phyloP scores from a whole-genome alignment of 1,139 yeast genomes.

The Blastobotrys indianensis region DNA sequence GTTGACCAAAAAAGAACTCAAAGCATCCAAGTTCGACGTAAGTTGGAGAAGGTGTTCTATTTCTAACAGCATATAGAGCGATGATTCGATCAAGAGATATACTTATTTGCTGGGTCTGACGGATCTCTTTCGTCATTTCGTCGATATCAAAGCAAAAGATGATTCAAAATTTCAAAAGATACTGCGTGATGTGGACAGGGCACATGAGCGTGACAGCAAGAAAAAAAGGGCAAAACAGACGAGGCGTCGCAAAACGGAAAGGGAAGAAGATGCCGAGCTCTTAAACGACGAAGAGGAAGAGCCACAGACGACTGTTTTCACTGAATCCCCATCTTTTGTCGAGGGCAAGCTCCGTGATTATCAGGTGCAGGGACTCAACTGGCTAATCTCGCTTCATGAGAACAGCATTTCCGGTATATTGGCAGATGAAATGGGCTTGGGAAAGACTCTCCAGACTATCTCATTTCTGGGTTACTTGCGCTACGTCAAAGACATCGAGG shows the following conservation, averaged over 20 bases:
- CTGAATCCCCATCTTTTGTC: conserved; percentile 71
- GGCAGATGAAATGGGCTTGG: conserved; percentile 98
- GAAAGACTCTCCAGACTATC: conserved; percentile 91
- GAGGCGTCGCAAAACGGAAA: conserved; percentile 36
- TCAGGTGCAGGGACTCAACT: conserved; percentile 88
- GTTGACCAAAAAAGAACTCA: conserved; percentile 10
- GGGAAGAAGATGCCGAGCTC: conserved; percentile 91
- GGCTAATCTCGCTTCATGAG: conserved; percentile 80
- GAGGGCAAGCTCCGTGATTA: conserved; percentile 39
- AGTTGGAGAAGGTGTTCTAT: background rate
- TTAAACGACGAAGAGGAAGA: conserved; percentile 59
- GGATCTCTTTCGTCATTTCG: conserved; percentile 83
- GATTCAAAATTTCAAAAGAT: conserved; percentile 65
- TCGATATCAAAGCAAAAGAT: conserved; percentile 71
- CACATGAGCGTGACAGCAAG: conserved; percentile 20
- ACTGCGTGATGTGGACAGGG: conserved; percentile 50
- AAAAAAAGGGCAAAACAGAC: conserved; percentile 24
- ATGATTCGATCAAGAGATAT: conserved; percentile 52
- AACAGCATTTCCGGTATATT: conserved; percentile 84
- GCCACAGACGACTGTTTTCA: conserved; percentile 49
- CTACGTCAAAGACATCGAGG: conserved; percentile 66
- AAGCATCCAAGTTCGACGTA: conserved; percentile 3
- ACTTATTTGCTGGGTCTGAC: conserved; percentile 78
- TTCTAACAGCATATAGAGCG: conserved; percentile 12
- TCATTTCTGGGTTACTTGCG: conserved; percentile 85